A percentile compares a stretch with the other conserved stretches of the same genome.
Evolutionary conservation across 345 rosid genomes (phyloP).

Genomic region (Syzygium jambos): DNA sequence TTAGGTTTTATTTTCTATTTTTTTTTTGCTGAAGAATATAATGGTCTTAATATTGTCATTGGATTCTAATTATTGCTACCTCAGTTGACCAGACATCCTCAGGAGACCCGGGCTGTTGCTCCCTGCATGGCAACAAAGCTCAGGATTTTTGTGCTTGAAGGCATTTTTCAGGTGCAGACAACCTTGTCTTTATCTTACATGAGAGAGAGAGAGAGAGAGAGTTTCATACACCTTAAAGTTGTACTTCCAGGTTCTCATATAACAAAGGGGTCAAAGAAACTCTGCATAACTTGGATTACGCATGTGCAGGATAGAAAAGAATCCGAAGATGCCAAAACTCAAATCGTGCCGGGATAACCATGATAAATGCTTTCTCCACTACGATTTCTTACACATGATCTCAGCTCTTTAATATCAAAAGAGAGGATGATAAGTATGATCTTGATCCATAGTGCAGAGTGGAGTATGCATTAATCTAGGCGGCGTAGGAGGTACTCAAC

Average conservation of each 20-base stretch:
- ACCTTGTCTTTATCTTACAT: neutral
- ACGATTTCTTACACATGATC: neutral
- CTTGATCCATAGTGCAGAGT: neutral
- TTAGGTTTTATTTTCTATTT: neutral
- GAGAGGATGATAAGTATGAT: neutral
- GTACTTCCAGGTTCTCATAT: neutral
- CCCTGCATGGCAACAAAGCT: neutral
- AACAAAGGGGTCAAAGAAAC: neutral
- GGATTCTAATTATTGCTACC: neutral
- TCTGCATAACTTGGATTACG: neutral
- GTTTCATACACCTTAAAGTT: neutral
- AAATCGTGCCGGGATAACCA: neutral
- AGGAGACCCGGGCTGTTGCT: neutral
- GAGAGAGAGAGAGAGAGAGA: neutral
- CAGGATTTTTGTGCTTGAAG: neutral
- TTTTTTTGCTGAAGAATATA: neutral
- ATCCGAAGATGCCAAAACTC: neutral
- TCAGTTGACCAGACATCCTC: neutral
- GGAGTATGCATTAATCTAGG: slow-evolving; percentile 31
- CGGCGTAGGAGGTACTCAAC: slow-evolving; percentile 82
- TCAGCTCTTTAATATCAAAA: neutral
- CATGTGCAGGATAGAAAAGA: neutral
- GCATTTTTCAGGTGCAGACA: neutral
- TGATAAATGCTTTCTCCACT: neutral
- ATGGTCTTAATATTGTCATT: neutral